Base-by-base conservation (phyloP, 2,329 filamentous ascomycete genomes). In the Aspergillus cejpii region DNA sequence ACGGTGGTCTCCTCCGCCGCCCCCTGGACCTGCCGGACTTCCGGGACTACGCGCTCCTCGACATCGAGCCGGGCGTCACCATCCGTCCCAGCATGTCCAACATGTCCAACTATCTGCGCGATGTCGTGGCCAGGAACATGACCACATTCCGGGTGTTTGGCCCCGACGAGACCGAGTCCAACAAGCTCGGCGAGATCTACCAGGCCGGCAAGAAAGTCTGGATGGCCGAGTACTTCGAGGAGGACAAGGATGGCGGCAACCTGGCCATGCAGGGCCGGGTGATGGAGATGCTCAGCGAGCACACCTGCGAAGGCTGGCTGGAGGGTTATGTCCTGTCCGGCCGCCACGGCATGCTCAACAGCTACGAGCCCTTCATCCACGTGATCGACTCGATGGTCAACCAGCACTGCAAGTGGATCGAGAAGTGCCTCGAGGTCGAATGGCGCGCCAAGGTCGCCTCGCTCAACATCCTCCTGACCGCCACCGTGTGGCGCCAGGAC, bases 341-440 rank as follows among this genome's bases (percentile, higher is more conserved):
- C 21, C 77, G 85, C 4, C 85, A 89, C 53, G 85, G 85, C 10
- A 63, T 90, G 47, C 76, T 90, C 47, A 89, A 88, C 74, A 85
- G 81, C 61, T 90, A 90, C 68, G 85, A 90, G 64, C 84, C 85
- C 0, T 90, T 90, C 61, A 85, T 89, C 47, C 84, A 89, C 60
- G 80, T 90, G 57, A 87, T 90, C 56, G 84, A 89, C 65, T 87
- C 83, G 1, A 90, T 90, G 85, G 85, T 90, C 48, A 88, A 87
- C 63, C 85, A 87, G 70, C 85, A 90, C 68, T 87, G 84, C 72
- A 90, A 90, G 65, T 89, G 85, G 85, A 77, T 89, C 40, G 85
- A 90, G 64, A 90, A 89, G 69, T 85, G 81, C 53, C 71, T 81
- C n/a, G 85, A 89, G 59, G 81, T 89, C 15, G 80, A 85, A 57